Percentiles rank a stretch among this genome's conserved stretches.
Conservation (phyloP, 1,284 basidiomycete genomes). For the Tilletia indica region DNA sequence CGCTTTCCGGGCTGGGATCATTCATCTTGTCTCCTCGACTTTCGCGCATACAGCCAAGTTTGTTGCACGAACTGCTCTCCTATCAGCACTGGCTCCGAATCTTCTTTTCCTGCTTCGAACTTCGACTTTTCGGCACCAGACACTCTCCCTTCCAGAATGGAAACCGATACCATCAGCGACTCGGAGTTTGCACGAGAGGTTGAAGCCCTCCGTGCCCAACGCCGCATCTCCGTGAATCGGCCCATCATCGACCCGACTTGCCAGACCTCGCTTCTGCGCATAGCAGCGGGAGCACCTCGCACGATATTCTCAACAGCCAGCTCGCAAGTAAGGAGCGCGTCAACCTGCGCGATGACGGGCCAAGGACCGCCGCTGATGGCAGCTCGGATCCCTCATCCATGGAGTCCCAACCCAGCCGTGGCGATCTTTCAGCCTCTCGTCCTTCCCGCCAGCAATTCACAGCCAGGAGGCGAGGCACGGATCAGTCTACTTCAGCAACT, state of each 20-base stretch:
- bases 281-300: slow-evolving; percentile 6
- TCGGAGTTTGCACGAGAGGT: slow-evolving; percentile 52
- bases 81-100: no score
- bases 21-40: no score
- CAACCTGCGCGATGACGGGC: slow-evolving; percentile 13
- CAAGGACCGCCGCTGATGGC: not conserved
- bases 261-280: slow-evolving; percentile 37
- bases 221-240: slow-evolving; percentile 48
- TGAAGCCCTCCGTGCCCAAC: slow-evolving; percentile 51
- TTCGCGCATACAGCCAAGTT: no score
- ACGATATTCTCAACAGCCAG: slow-evolving; percentile 6
- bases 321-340: slow-evolving; percentile 1
- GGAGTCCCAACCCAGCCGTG: slow-evolving; percentile 10
- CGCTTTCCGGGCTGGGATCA: no score
- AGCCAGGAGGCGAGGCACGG: slow-evolving; percentile 36
- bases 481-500: slow-evolving; percentile 16
- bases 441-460: slow-evolving; percentile 33
- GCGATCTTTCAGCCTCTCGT: slow-evolving; percentile 5
- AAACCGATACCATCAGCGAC: slow-evolving; percentile 28
- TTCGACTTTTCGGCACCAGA: not conserved
- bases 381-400: not conserved
- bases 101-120: no score
- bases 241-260: slow-evolving; percentile 51
- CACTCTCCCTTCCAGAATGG: not conserved
- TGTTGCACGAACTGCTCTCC: no score